Conservation (phyloP, 345 rosid species). For the Kandelia obovata region DNA sequence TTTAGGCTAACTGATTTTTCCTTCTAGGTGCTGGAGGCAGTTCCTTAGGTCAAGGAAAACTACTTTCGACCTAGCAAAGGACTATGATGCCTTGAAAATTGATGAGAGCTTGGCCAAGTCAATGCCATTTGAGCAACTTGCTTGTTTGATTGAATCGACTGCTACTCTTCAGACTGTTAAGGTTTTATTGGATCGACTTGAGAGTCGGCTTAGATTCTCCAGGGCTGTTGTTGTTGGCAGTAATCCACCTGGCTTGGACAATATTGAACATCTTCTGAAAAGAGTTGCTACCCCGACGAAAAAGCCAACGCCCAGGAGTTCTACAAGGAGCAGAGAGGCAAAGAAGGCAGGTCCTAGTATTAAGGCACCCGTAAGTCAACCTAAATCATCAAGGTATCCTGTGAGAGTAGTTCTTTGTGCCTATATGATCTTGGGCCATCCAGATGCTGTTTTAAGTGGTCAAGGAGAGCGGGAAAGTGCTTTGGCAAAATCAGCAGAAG, state of each 20-base stretch:
- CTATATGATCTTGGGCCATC: constrained; percentile 96
- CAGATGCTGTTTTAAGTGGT: constrained; percentile 90
- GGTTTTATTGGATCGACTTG: constrained; percentile 71
- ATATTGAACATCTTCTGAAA: constrained; percentile 86
- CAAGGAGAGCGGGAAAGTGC: constrained; percentile 83
- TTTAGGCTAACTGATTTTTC: constrained; percentile 5
- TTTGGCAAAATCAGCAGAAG: constrained; percentile 62
- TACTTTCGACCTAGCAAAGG: constrained; percentile 67
- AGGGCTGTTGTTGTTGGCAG: constrained; percentile 30
- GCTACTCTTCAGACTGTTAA: constrained; percentile 57
- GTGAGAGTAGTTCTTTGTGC: constrained; percentile 88
- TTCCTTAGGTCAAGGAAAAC: constrained; percentile 62
- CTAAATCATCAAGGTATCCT: constrained; percentile 66
- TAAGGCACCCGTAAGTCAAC: constrained; percentile 40
- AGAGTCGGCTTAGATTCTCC: constrained; percentile 65
- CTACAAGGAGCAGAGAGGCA: constrained; percentile 49
- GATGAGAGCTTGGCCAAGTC: constrained; percentile 44
- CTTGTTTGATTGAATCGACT: constrained; percentile 62
- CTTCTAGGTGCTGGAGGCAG: constrained; percentile 80
- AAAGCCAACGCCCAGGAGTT: constrained; percentile 40
- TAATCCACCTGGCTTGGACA: constrained; percentile 41
- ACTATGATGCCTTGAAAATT: constrained; percentile 61
- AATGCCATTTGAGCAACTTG: constrained; percentile 85
- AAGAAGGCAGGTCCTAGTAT: constrained; percentile 39
- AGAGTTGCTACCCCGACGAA: constrained; percentile 75